phyloP scores from a whole-genome alignment of 2,329 filamentous ascomycete genomes.

The Aspergillus hiratsukae region DNA sequence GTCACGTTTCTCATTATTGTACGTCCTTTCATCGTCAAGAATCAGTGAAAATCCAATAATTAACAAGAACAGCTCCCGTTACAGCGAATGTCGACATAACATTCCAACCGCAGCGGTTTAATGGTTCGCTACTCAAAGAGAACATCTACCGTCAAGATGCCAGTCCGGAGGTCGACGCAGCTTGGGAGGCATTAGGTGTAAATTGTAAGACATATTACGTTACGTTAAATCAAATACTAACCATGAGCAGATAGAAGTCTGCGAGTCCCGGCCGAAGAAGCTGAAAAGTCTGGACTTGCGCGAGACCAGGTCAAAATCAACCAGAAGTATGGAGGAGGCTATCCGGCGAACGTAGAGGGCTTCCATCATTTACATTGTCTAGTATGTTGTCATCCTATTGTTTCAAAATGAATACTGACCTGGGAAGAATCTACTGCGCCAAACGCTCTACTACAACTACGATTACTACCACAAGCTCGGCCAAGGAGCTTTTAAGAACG shows the following conservation, averaged over 20 bases:
- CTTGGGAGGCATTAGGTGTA: conserved; percentile 51
- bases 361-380: conserved; percentile 25
- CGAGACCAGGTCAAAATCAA: conserved; percentile 53
- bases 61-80: conserved; percentile 26
- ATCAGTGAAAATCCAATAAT: too few species aligned
- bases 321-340: conserved; percentile 55
- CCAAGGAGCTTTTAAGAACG: conserved; percentile 53
- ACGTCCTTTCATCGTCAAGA: too few species aligned
- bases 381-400: neutral
- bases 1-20: conserved; percentile 24
- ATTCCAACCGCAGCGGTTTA: conserved; percentile 46
- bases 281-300: conserved; percentile 48
- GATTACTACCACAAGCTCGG: conserved; percentile 52
- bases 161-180: conserved; percentile 52
- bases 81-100: conserved; percentile 39
- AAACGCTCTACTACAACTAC: conserved; percentile 57
- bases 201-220: conserved; percentile 41
- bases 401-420: neutral
- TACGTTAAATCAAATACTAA: neutral
- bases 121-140: conserved; percentile 54
- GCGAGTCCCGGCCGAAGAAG: conserved; percentile 48
- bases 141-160: conserved; percentile 50
- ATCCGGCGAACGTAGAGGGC: conserved; percentile 31
- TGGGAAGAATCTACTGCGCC: conserved; percentile 54
- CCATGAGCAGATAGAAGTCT: conserved; percentile 40